A percentile compares a stretch with the other conserved stretches of the same genome.
phyloP scores from a whole-genome alignment of 129 eudicot genomes.

The Kitagawia praeruptora region DNA sequence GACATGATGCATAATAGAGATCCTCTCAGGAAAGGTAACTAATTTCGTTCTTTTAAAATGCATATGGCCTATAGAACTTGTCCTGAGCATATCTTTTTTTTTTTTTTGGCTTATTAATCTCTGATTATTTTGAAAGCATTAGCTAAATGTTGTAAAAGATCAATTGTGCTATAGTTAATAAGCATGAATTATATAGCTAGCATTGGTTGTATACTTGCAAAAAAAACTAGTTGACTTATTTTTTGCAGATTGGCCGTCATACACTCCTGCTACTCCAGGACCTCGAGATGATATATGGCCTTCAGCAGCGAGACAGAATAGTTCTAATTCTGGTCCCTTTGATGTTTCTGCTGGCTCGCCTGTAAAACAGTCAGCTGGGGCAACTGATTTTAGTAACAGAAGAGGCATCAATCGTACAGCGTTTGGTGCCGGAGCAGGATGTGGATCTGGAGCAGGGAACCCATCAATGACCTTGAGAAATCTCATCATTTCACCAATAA shows the following conservation, averaged over 20 bases:
- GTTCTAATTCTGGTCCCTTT: slow-evolving; percentile 63
- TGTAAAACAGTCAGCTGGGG: slow-evolving; percentile 44
- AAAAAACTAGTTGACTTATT: slow-evolving; percentile 78
- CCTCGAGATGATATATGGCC: slow-evolving; percentile 75
- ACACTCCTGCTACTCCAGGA: slow-evolving; percentile 99
- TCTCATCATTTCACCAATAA: slow-evolving; percentile 83
- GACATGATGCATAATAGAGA: slow-evolving; percentile 73
- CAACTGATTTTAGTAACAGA: slow-evolving; percentile 56
- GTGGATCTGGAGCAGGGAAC: slow-evolving; percentile 47
- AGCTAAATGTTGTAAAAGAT: not conserved
- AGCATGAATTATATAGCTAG: slow-evolving; percentile 9
- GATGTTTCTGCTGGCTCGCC: slow-evolving; percentile 64
- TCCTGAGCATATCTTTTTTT: not conserved
- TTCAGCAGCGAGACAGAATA: slow-evolving; percentile 59
- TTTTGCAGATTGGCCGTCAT: slow-evolving; percentile 81
- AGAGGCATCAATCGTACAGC: slow-evolving; percentile 40
- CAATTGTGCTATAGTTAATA: not conserved
- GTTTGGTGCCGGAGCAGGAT: slow-evolving; percentile 45
- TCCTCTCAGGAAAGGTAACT: slow-evolving; percentile 62
- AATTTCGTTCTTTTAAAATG: slow-evolving; percentile 24
- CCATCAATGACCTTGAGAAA: slow-evolving; percentile 82
- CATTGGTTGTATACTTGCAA: slow-evolving; percentile 23
- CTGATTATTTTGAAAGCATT: not conserved
- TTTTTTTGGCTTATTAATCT: not conserved
- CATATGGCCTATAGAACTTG: not conserved